Conservation (phyloP, 352 stramenopile genomes). For the Aphanomyces invadans region DNA sequence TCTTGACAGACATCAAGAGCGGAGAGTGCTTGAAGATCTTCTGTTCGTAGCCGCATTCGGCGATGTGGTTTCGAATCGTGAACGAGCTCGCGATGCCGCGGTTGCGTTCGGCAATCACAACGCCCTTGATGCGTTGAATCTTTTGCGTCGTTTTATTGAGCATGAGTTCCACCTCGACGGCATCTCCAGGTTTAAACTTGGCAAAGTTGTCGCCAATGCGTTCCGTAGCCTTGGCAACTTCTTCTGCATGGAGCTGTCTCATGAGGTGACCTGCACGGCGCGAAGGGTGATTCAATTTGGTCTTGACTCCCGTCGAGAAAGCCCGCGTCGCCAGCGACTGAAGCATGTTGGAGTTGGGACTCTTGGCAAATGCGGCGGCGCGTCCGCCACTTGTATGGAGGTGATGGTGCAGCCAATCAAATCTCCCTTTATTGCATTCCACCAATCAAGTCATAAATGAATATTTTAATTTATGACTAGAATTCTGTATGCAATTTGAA, state of each 20-base stretch:
- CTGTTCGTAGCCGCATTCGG: conserved; percentile 79
- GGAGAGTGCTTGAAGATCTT: conserved; percentile 86
- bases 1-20: conserved; percentile 80
- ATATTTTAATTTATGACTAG: background rate
- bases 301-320: conserved; percentile 6
- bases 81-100: conserved; percentile 74
- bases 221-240: conserved; percentile 43
- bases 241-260: conserved; percentile 58
- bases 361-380: conserved; percentile 1
- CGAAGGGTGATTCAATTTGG: conserved; percentile 19
- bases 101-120: conserved; percentile 76
- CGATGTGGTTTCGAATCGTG: conserved; percentile 82
- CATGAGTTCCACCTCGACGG: conserved; percentile 62
- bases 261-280: conserved; percentile 48
- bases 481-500: background rate
- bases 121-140: conserved; percentile 68
- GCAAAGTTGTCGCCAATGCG: conserved; percentile 56
- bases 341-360: conserved; percentile 13
- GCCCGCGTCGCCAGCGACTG: background rate
- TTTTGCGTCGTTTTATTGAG: conserved; percentile 63
- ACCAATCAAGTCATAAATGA: background rate
- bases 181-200: conserved; percentile 64
- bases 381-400: background rate
- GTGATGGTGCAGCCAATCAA: background rate
- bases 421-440: background rate